phyloP scores from a whole-genome alignment of 2,329 filamentous ascomycete species.

The Zasmidium citrigriseum region DNA sequence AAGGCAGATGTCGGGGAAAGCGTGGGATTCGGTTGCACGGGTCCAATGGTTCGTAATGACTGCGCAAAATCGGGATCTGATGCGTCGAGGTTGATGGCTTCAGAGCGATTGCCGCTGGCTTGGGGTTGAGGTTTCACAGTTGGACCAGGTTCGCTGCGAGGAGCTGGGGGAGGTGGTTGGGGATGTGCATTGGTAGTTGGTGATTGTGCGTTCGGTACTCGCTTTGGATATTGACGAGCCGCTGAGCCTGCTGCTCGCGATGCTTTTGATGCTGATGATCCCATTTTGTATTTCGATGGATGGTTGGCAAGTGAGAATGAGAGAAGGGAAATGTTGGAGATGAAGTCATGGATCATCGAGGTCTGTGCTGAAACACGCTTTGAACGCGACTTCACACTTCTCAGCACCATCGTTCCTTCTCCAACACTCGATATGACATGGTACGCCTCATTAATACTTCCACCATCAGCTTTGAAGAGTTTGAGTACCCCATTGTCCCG shows the following conservation, averaged over 20 bases:
- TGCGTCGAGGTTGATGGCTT: conserved; percentile 61
- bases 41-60: conserved; percentile 69
- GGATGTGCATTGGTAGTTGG: conserved; percentile 33
- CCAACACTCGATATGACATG: background rate
- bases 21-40: conserved; percentile 59
- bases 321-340: background rate
- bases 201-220: conserved; percentile 20
- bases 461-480: conserved; percentile 4
- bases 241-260: conserved; percentile 52
- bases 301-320: background rate
- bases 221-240: conserved; percentile 54
- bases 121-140: conserved; percentile 42
- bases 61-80: conserved; percentile 70
- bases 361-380: background rate
- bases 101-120: conserved; percentile 40
- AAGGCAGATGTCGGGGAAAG: conserved; percentile 58
- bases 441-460: conserved; percentile 4
- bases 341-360: conserved; percentile 8
- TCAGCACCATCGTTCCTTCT: background rate
- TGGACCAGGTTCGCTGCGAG: conserved; percentile 39
- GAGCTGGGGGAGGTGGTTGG: conserved; percentile 28
- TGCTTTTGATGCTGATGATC: conserved; percentile 60
- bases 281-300: conserved; percentile 44
- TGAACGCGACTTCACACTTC: background rate
- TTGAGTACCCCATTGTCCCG: background rate